These are phyloP conservation scores for Beauveria varroae DNA, from an alignment of 2,329 filamentous ascomycete genomes.

Conservation along the genomic window DNA sequence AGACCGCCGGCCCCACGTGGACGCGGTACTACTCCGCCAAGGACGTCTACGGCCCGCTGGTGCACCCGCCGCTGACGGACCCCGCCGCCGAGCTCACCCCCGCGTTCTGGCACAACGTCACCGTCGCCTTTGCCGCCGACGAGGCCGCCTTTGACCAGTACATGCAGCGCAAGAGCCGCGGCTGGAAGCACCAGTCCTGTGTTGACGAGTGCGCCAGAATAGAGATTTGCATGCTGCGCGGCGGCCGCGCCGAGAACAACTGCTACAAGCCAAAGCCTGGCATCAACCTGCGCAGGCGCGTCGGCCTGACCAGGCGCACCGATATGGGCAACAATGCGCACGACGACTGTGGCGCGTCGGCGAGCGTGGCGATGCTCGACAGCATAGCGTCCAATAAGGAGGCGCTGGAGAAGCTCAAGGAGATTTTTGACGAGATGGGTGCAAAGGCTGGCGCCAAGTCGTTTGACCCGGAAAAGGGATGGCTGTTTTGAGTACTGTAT, in stretches of 20 bases:
- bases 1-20: conserved; percentile 41
- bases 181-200: conserved; percentile 35
- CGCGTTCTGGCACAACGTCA: conserved; percentile 53
- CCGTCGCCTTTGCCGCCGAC: conserved; percentile 37
- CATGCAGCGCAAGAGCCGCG: conserved; percentile 39
- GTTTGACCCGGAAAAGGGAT: not conserved
- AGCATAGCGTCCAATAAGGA: conserved; percentile 20
- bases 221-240: conserved; percentile 47
- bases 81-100: conserved; percentile 41
- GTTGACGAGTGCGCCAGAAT: conserved; percentile 30
- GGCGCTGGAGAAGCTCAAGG: conserved; percentile 19
- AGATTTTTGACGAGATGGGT: not conserved
- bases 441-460: not conserved
- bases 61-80: conserved; percentile 32
- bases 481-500: not conserved
- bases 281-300: conserved; percentile 18
- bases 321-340: conserved; percentile 15
- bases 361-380: conserved; percentile 20
- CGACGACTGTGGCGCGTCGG: conserved; percentile 25
- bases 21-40: conserved; percentile 49
- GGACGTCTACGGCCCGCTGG: conserved; percentile 40
- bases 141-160: conserved; percentile 37
- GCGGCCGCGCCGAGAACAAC: conserved; percentile 44
- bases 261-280: conserved; percentile 33
- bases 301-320: conserved; percentile 20